Base-by-base conservation (phyloP, 352 stramenopile species). In the Globisporangium nodosum region DNA sequence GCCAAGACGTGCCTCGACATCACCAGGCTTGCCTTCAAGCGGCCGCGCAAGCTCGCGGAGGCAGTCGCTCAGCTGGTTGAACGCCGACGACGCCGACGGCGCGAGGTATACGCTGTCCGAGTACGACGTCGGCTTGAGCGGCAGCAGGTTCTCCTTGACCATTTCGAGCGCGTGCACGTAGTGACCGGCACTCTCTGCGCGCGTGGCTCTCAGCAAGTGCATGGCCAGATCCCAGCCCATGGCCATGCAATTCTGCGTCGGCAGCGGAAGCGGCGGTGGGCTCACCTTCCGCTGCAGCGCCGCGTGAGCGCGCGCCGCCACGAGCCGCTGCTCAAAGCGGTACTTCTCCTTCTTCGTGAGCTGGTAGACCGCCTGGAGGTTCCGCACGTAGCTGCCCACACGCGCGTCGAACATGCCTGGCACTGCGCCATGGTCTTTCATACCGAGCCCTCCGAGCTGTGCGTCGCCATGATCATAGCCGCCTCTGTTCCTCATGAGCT, bases 221-320 rank as follows among this genome's bases (percentile, higher is more conserved):
- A 88, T 63, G 24, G 82, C 81, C 27, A 95, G 65, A 21, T 93
- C 83, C 85, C 85, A 93, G 9, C 85, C 83, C 75, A 95, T 90
- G 4, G 73, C 68, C 67, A 95, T 68, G 55, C 83, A 93, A 58
- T 85, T 93, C 55, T 95, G 83, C 20, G 85, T 95, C 16, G 85
- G 85, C 37, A 93, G 52, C 31, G 83, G 85, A 18, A 95, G 61
- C 3, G 85, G 84, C 5, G 83, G 83, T 5, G 85, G 84, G 12
- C 71, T 71, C 39, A 84, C 70, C 63, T 89, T 90, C 39, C 81
- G 80, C 51, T 90, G 63, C n/a, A 76, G 81, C 31, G 78, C 81
- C 1, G 85, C 76, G 16, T 79, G 73, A 13, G 67, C 65, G 1
- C 80, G 77, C 9, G 78, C 75, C 21, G 81, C 69, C 33, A 77